Evolutionary conservation across 805 yeast species (phyloP).

Genomic region (Wickerhamiella brachini): DNA sequence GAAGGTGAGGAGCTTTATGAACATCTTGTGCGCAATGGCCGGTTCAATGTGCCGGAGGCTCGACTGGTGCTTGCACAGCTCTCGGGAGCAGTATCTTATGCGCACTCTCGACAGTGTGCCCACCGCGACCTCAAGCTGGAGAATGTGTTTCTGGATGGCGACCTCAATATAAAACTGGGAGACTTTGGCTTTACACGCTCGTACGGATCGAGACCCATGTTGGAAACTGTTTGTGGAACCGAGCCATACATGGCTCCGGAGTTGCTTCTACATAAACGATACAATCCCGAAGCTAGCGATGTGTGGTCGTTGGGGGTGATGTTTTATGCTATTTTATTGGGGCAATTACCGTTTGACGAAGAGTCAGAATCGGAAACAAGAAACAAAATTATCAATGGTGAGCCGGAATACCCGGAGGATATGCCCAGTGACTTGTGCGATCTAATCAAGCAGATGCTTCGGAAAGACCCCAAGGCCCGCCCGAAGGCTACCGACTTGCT

Average conservation of each 20-base stretch:
- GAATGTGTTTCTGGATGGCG: conserved; percentile 63
- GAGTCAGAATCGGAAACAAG: conserved; percentile 53
- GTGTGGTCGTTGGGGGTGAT: conserved; percentile 90
- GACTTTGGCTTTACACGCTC: conserved; percentile 94
- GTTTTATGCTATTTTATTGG: conserved; percentile 68
- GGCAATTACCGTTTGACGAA: conserved; percentile 86
- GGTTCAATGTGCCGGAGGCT: conserved; percentile 14
- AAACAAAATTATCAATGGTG: conserved; percentile 44
- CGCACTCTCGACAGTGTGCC: conserved; percentile 63
- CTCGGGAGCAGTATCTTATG: conserved; percentile 51
- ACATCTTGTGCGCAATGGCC: conserved; percentile 21
- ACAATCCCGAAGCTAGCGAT: conserved; percentile 67
- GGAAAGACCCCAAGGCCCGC: conserved; percentile 52
- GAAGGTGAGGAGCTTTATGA: conserved; percentile 32
- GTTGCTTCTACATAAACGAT: conserved; percentile 49
- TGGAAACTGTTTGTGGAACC: conserved; percentile 87
- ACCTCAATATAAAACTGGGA: conserved; percentile 67
- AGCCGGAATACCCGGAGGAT: conserved; percentile 39
- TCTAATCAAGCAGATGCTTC: conserved; percentile 40
- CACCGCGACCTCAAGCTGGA: conserved; percentile 75
- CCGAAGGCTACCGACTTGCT: conserved; percentile 44
- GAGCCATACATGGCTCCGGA: conserved; percentile 97
- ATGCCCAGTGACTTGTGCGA: conserved; percentile 31
- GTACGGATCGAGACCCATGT: conserved; percentile 37
- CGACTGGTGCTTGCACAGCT: conserved; percentile 34